Evolutionary conservation across 2,329 filamentous ascomycete genomes (phyloP), one percentile per base, ranked within the genome.

Genomic region (Penicillium sp.): DNA sequence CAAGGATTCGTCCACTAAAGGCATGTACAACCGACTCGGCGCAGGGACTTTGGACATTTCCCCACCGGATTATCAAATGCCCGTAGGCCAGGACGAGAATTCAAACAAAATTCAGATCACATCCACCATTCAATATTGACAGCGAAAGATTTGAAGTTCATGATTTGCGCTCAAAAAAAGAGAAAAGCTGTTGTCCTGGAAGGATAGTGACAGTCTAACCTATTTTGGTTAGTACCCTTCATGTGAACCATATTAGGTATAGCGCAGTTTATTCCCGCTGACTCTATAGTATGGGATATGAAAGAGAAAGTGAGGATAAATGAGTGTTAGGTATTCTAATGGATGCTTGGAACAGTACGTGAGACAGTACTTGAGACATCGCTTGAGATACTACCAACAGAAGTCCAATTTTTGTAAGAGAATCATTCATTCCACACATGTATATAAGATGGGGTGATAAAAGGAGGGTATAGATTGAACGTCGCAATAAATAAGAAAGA

Each of bases 401-500:
- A 44, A 19, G n/a, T 25, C 8, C 39, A 45, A 16, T 16, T 36
- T 36, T 45, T 23, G 8, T 19, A 7, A 45, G 2, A 34, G 5
- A 34, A 1, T 36, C 11, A 16, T 25, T n/a, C 21, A 36, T 33
- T 33, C 7, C 3, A 16, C 31, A 13, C 31, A 33, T 33, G 11
- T 36, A 16, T 27, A 31, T 36, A 45, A 23, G 16, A 25, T 15
- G 27, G 5, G 21, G 5, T 8, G 8, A 16, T 11, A 49, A 29
- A 50, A 57, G 19, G 44, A 55, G 53, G 55, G 51, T 61, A 62
- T 64, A 58, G 41, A 57, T 56, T 61, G 23, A 34, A 48, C 11
- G n/a, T 39, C 21, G 41, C 41, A 49, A 49, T 1, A 50, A n/a
- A 44, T 33, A 27, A 41, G 11, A 27, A 47, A 23, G 36, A 15